phyloP scores from a whole-genome alignment of 805 yeast species.

The Kuraishia borneana region DNA sequence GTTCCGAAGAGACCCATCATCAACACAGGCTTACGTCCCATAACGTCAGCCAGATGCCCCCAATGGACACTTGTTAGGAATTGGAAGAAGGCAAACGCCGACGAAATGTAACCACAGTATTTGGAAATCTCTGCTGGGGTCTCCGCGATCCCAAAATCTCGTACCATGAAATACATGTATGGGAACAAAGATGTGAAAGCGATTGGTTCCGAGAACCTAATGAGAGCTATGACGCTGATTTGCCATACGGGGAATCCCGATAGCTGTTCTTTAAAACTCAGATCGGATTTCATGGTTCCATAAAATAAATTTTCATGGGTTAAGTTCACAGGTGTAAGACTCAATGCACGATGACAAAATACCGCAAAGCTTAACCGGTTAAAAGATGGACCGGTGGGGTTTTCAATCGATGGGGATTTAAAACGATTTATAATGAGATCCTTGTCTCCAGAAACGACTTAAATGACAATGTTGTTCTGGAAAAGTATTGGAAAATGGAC shows the following conservation, averaged over 20 bases:
- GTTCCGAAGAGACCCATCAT: slow-evolving; percentile 43
- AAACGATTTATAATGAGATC: too few species aligned
- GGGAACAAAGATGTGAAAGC: slow-evolving; percentile 58
- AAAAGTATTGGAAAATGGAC: too few species aligned
- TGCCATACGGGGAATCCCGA: slow-evolving; percentile 47
- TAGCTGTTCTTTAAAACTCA: slow-evolving; percentile 35
- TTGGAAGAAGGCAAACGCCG: slow-evolving; percentile 53
- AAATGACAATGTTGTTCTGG: too few species aligned
- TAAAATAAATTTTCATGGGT: background rate
- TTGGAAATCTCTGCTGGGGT: slow-evolving; percentile 43
- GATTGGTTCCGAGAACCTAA: slow-evolving; percentile 50
- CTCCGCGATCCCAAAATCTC: slow-evolving; percentile 39
- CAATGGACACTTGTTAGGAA: slow-evolving; percentile 46
- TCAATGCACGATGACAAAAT: too few species aligned
- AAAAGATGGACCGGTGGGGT: too few species aligned
- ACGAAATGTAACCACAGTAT: slow-evolving; percentile 51
- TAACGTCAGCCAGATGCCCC: slow-evolving; percentile 43
- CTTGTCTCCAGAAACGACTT: too few species aligned
- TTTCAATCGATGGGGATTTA: too few species aligned
- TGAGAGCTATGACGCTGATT: slow-evolving; percentile 24
- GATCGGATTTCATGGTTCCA: background rate
- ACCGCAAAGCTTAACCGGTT: too few species aligned
- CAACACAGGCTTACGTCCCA: slow-evolving; percentile 47
- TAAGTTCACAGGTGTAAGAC: too few species aligned
- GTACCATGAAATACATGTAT: slow-evolving; percentile 51